Evolutionary conservation across 768 basidiomycete species (phyloP).

Genomic region (Pisolithus orientalis): DNA sequence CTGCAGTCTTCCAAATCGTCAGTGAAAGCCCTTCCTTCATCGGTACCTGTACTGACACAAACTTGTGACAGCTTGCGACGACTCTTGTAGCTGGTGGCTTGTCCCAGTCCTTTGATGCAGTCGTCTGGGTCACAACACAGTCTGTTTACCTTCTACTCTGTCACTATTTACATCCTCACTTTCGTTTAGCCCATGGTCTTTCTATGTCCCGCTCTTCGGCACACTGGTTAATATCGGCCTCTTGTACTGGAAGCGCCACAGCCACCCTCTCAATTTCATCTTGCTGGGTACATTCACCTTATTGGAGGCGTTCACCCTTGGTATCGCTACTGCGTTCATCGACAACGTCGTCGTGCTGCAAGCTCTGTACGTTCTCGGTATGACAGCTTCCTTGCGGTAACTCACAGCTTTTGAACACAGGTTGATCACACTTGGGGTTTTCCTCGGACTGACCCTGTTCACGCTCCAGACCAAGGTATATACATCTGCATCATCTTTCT

Average conservation of each 20-base stretch:
- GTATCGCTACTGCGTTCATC: slow-evolving; percentile 75
- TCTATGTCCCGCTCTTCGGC: slow-evolving; percentile 74
- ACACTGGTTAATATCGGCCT: slow-evolving; percentile 74
- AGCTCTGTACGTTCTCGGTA: slow-evolving; percentile 55
- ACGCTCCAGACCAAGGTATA: slow-evolving; percentile 88
- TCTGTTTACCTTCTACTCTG: slow-evolving; percentile 28
- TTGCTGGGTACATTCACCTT: slow-evolving; percentile 83
- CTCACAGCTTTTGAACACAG: slow-evolving; percentile 30
- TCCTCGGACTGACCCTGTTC: slow-evolving; percentile 90
- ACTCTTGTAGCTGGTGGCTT: slow-evolving; percentile 69
- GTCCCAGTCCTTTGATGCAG: slow-evolving; percentile 52
- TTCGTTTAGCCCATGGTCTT: slow-evolving; percentile 59
- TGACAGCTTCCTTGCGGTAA: background rate
- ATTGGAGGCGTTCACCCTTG: slow-evolving; percentile 87
- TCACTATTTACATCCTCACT: background rate
- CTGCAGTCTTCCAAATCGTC: slow-evolving; percentile 68
- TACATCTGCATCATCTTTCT: slow-evolving; percentile 22
- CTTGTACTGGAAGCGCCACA: slow-evolving; percentile 90
- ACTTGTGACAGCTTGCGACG: slow-evolving; percentile 51
- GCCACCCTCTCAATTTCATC: slow-evolving; percentile 81
- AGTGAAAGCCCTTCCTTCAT: slow-evolving; percentile 10
- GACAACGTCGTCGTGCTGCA: slow-evolving; percentile 73
- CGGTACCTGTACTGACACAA: slow-evolving; percentile 1
- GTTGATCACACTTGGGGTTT: slow-evolving; percentile 86
- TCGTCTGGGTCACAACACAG: slow-evolving; percentile 71